phyloP scores from a whole-genome alignment of 75 land plant species.

The Sequoiadendron giganteum region DNA sequence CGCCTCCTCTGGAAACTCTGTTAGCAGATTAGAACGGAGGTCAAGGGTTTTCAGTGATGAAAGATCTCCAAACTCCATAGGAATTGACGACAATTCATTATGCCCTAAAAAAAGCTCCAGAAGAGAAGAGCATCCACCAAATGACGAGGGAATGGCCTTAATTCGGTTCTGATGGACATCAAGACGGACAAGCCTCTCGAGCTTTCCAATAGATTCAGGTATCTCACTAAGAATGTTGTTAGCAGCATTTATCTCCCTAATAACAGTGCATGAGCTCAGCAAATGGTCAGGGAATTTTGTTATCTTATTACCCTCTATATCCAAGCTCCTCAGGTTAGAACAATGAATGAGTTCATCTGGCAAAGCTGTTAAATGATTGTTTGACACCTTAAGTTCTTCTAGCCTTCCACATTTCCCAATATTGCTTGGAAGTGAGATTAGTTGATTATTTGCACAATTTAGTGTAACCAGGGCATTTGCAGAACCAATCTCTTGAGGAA shows the following conservation, averaged over 20 bases:
- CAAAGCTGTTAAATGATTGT: constrained; percentile 56
- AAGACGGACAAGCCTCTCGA: constrained; percentile 76
- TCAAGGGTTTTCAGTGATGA: constrained; percentile 69
- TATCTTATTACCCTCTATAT: constrained; percentile 87
- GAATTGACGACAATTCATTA: constrained; percentile 61
- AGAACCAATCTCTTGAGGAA: constrained; percentile 87
- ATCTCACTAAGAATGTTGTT: constrained; percentile 52
- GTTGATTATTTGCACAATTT: constrained; percentile 72
- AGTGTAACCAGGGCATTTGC: constrained; percentile 68
- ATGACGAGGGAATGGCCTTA: constrained; percentile 70
- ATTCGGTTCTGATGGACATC: constrained; percentile 88
- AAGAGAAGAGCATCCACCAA: constrained; percentile 67
- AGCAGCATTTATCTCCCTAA: constrained; percentile 86
- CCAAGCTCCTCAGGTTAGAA: constrained; percentile 52
- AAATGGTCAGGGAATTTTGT: constrained; percentile 39
- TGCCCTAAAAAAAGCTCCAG: constrained; percentile 76
- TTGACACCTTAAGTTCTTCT: constrained; percentile 84
- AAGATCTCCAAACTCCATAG: constrained; percentile 63
- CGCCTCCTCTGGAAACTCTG: constrained; percentile 68
- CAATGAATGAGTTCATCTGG: constrained; percentile 74
- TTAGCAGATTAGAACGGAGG: constrained; percentile 88
- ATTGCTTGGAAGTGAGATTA: constrained; percentile 61
- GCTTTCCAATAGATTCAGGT: constrained; percentile 71
- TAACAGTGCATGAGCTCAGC: constrained; percentile 54
- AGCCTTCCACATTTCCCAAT: constrained; percentile 65